Base-by-base conservation (phyloP, 768 basidiomycete genomes). In the Clavaria fumosa region DNA sequence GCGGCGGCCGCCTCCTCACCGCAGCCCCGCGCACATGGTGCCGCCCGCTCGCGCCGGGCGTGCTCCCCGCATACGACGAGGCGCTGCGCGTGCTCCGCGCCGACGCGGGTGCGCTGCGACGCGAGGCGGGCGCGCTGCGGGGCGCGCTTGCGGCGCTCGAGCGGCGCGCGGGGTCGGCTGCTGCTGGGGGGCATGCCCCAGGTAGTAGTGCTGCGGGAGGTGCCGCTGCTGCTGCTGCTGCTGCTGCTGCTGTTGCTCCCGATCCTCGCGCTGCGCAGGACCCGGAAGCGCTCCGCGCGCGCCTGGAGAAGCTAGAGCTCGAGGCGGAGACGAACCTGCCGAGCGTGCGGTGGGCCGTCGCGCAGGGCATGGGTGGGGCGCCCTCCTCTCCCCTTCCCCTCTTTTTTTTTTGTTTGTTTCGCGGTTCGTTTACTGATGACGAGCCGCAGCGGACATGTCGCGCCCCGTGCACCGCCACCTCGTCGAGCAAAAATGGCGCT, bases 321-420 rank as follows among this genome's bases (percentile, higher is more conserved):
- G 83, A 88, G 58, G 78, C 79, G 40, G 67, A 78, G 53, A 60
- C 84, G 21, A 91, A 96, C 54, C 58, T 88, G n/a, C 91, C 90
- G 0, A 66, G 76, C 37, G 71, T 78, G 23, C 60, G 89, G 50
- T 84, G 84, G 79, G 70, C 64, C 45, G 80, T 83, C 43, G 62
- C 65, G 23, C 80, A 83, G 49, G 80, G 78, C n/a, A 68, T 78
- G 67, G 78, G 79, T 85, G 47, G 19, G 78, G 64, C n/a, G n/a
- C n/a, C n/a, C n/a, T n/a, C n/a, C n/a, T n/a, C n/a, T n/a, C n/a
- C n/a, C n/a, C n/a, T n/a, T n/a, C 38, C 31, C 41, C 19, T 38
- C 30, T 12, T 27, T 32, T 34, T 7, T 26, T 18, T 17, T 18
- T 26, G 20, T 26, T 35, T 4, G 14, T 18, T 7, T 28, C 18